Conservation (phyloP, 805 yeast genomes). For the Candida lessepsii region DNA sequence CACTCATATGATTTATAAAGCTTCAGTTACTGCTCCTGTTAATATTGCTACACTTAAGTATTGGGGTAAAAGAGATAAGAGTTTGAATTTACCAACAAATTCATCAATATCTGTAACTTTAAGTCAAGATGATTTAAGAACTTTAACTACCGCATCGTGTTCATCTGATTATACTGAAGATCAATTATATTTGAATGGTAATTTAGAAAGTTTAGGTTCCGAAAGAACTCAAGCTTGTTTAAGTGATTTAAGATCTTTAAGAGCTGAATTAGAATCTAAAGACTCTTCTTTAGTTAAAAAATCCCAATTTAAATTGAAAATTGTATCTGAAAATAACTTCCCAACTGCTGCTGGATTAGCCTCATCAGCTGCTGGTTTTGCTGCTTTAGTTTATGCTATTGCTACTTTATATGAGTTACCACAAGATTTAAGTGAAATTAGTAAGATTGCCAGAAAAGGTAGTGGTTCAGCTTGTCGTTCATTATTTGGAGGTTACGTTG, state of each 20-base stretch:
- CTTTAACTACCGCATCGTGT: conserved; percentile 86
- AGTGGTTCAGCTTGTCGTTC: conserved; percentile 99
- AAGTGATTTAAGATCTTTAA: conserved; percentile 65
- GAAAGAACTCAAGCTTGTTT: conserved; percentile 72
- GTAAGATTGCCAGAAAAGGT: conserved; percentile 95
- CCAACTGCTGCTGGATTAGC: conserved; percentile 99
- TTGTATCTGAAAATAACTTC: conserved; percentile 92
- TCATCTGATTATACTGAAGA: conserved; percentile 57
- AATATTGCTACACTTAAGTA: conserved; percentile 96
- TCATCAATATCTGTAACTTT: conserved; percentile 93
- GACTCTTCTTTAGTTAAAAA: conserved; percentile 49
- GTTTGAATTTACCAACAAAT: conserved; percentile 90
- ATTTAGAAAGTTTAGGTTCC: conserved; percentile 65
- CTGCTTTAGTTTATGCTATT: conserved; percentile 89
- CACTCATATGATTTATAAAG: conserved; percentile 48
- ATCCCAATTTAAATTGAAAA: conserved; percentile 64
- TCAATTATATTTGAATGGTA: conserved; percentile 83
- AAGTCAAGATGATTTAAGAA: conserved; percentile 85
- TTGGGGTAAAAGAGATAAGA: conserved; percentile 97
- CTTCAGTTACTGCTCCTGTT: conserved; percentile 94
- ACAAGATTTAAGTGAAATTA: conserved; percentile 78
- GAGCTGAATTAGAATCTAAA: conserved; percentile 56
- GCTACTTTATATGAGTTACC: conserved; percentile 83
- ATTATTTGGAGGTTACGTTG: conserved; percentile 94
- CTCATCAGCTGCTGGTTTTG: conserved; percentile 97